Evolutionary conservation across 2,329 filamentous ascomycete genomes (phyloP).

Genomic region (Cyphellophora europaea): DNA sequence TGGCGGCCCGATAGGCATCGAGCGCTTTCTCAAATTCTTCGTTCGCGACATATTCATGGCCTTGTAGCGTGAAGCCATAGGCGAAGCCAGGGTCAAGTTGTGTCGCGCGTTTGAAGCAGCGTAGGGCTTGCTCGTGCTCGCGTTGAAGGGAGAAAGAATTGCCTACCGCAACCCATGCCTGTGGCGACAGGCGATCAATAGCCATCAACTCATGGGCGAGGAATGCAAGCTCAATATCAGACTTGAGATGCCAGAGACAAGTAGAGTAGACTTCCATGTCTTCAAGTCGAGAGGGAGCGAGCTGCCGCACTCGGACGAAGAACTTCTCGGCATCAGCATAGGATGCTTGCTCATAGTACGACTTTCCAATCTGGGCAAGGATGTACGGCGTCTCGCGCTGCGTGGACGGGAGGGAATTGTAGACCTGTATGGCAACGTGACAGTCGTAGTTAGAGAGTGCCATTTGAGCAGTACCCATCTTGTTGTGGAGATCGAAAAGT

Average conservation of each 20-base stretch:
- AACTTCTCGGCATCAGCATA: conserved; percentile 81
- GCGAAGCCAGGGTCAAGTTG: conserved; percentile 85
- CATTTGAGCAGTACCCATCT: conserved; percentile 72
- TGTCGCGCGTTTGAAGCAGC: conserved; percentile 89
- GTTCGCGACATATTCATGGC: conserved; percentile 89
- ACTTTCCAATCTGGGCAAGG: conserved; percentile 78
- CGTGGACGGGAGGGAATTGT: conserved; percentile 57
- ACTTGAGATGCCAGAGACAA: conserved; percentile 95
- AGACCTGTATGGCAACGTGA: conserved; percentile 64
- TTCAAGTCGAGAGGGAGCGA: conserved; percentile 73
- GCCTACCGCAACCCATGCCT: conserved; percentile 92
- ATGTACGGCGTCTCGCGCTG: conserved; percentile 94
- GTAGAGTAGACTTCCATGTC: conserved; percentile 99
- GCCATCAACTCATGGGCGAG: conserved; percentile 86
- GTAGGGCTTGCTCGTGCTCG: conserved; percentile 88
- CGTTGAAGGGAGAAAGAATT: conserved; percentile 89
- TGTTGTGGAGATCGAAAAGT: conserved; percentile 71
- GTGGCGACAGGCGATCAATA: conserved; percentile 75
- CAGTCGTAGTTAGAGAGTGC: conserved; percentile 71
- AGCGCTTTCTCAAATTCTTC: conserved; percentile 97
- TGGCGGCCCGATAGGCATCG: conserved; percentile 73
- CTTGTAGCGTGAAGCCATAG: conserved; percentile 91
- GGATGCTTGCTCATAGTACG: conserved; percentile 80
- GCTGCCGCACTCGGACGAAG: conserved; percentile 68
- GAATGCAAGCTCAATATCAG: conserved; percentile 83